These are phyloP conservation scores for Starmerella apicola DNA, from an alignment of 805 yeast species.

Conservation along the genomic window DNA sequence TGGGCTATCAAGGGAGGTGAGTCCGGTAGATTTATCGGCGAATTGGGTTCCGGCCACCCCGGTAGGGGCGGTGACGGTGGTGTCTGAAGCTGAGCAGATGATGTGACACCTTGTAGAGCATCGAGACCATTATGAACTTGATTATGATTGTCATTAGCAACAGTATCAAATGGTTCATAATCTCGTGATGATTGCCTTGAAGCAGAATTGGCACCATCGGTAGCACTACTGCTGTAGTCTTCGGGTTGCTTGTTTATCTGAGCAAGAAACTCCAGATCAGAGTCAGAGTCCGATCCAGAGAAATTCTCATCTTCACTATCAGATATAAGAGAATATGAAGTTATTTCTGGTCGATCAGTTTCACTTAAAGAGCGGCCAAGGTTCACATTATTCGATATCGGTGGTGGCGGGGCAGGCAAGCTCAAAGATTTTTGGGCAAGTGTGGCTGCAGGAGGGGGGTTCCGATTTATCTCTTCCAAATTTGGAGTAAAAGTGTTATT, in stretches of 20 bases:
- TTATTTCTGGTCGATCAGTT: not conserved
- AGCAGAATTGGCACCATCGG: not conserved
- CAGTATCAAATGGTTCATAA: not conserved
- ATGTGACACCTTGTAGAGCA: not conserved
- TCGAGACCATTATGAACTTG: not conserved
- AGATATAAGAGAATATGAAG: not conserved
- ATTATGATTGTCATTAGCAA: too few species aligned
- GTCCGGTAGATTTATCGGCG: too few species aligned
- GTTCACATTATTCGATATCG: not conserved
- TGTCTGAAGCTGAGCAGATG: not conserved
- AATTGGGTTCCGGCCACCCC: too few species aligned
- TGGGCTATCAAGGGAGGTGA: too few species aligned
- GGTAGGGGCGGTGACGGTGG: too few species aligned
- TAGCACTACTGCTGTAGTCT: not conserved
- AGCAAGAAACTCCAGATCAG: slow-evolving; percentile 4
- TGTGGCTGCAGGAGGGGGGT: not conserved
- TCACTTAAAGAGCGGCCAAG: not conserved
- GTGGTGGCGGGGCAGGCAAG: too few species aligned
- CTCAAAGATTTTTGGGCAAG: not conserved
- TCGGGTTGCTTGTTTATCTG: not conserved
- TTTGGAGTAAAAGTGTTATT: not conserved
- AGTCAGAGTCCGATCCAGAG: slow-evolving; percentile 1
- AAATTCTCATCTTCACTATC: not conserved
- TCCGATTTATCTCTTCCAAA: not conserved
- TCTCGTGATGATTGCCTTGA: not conserved